phyloP scores from a whole-genome alignment of 768 basidiomycete species.

The Symmetrospora coprosmae region DNA sequence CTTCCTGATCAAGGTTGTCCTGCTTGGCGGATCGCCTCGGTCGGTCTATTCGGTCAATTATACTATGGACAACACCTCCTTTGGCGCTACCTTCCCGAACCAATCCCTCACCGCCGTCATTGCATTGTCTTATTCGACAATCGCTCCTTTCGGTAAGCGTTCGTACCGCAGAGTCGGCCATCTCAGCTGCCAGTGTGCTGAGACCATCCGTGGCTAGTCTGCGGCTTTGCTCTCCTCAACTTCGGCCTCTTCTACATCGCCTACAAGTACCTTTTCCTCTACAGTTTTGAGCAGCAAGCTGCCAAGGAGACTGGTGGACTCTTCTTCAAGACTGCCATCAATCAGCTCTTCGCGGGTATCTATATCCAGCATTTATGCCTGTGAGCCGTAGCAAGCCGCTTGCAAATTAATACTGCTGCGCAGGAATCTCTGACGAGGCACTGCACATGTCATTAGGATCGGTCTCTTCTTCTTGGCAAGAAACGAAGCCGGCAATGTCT shows the following conservation, averaged over 20 bases:
- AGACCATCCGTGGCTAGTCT: no score
- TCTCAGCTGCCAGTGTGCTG: no score
- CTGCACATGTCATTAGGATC: not conserved
- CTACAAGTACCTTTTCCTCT: slow-evolving; percentile 42
- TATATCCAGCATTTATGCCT: slow-evolving; percentile 82
- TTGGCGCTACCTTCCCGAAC: slow-evolving; percentile 61
- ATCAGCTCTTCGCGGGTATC: slow-evolving; percentile 82
- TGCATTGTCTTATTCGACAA: slow-evolving; percentile 50
- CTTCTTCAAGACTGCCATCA: slow-evolving; percentile 88
- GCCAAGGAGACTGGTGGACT: slow-evolving; percentile 50
- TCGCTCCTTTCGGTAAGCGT: no score
- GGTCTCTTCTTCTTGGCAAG: slow-evolving; percentile 80
- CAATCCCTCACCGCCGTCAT: slow-evolving; percentile 62
- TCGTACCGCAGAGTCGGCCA: no score
- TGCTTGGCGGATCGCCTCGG: slow-evolving; percentile 78
- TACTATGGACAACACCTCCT: slow-evolving; percentile 48
- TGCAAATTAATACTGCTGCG: no score
- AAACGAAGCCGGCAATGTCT: slow-evolving; percentile 43
- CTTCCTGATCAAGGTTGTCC: slow-evolving; percentile 78
- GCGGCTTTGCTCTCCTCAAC: not conserved
- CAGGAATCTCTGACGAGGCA: no score
- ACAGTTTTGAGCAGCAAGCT: slow-evolving; percentile 29
- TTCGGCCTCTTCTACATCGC: slow-evolving; percentile 18
- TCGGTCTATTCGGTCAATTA: slow-evolving; percentile 74
- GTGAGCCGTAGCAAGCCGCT: no score